A percentile compares a stretch with the other conserved stretches of the same genome.
Evolutionary conservation across 768 basidiomycete genomes (phyloP).

Genomic region (Lactifluus hygrophoroides): DNA sequence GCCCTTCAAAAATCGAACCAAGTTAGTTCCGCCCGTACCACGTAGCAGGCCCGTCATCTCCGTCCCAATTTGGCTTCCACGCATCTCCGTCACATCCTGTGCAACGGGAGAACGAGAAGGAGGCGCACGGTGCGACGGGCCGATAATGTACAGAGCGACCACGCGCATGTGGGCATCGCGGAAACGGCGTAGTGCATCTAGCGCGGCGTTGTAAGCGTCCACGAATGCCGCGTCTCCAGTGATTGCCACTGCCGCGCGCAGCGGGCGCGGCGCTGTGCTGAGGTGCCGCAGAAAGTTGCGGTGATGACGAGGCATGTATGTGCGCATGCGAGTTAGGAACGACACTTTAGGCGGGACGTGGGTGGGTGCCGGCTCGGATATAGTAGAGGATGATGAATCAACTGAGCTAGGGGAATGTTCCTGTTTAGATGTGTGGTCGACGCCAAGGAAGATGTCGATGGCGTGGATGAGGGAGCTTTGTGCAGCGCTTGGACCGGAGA

Average conservation of each 20-base stretch:
- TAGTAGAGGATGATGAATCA: background rate
- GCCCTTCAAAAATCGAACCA: slow-evolving; percentile 48
- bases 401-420: slow-evolving; percentile 9
- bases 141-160: slow-evolving; percentile 47
- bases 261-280: slow-evolving; percentile 35
- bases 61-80: background rate
- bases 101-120: background rate
- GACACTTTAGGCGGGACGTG: slow-evolving; percentile 3
- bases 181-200: slow-evolving; percentile 44
- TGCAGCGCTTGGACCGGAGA: slow-evolving; percentile 52
- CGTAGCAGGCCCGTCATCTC: slow-evolving; percentile 26
- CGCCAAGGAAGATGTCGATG: slow-evolving; percentile 44
- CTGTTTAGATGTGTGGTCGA: slow-evolving; percentile 35
- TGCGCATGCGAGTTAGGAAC: slow-evolving; percentile 48
- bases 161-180: slow-evolving; percentile 52
- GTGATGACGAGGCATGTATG: slow-evolving; percentile 55
- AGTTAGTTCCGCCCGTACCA: slow-evolving; percentile 52
- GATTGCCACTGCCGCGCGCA: slow-evolving; percentile 36
- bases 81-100: background rate
- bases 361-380: background rate
- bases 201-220: slow-evolving; percentile 41
- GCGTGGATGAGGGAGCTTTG: slow-evolving; percentile 54
- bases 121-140: slow-evolving; percentile 32
- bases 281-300: slow-evolving; percentile 50
- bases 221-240: slow-evolving; percentile 21